Evolutionary conservation across 1,284 basidiomycete genomes (phyloP).

Genomic region (Irpex sp.): DNA sequence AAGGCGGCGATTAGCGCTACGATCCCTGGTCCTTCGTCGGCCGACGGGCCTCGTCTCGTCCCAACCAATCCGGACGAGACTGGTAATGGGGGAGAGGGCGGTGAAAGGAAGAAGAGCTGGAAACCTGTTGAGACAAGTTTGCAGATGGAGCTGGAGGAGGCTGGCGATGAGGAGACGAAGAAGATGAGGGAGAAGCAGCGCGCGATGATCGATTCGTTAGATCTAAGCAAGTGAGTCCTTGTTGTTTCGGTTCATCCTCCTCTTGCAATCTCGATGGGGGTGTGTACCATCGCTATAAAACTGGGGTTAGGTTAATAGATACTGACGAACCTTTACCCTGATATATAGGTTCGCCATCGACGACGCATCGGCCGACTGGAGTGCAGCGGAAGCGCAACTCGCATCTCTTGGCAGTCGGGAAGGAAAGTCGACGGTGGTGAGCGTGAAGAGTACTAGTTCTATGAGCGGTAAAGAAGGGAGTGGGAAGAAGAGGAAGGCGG

Average conservation of each 20-base stretch:
- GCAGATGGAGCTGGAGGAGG: constrained; percentile 69
- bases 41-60: constrained; percentile 7
- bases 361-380: constrained; percentile 69
- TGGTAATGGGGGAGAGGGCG: neutral
- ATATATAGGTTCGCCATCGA: constrained; percentile 73
- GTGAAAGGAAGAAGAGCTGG: constrained; percentile 31
- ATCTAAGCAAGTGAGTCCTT: constrained; percentile 75
- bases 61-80: constrained; percentile 15
- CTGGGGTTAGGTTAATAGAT: neutral
- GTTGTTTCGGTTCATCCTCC: neutral
- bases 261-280: neutral
- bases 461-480: neutral
- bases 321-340: neutral
- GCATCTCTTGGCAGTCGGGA: constrained; percentile 41
- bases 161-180: constrained; percentile 53
- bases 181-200: constrained; percentile 67
- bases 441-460: constrained; percentile 50
- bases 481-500: constrained; percentile 67
- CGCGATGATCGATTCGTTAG: constrained; percentile 82
- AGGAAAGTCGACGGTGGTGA: constrained; percentile 67
- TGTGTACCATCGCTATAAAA: neutral
- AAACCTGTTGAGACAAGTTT: constrained; percentile 51
- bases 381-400: constrained; percentile 70
- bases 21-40: constrained; percentile 35
- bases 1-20: constrained; percentile 69